Base-by-base conservation (phyloP, 352 stramenopile species). In the Phytophthora cryptogea region DNA sequence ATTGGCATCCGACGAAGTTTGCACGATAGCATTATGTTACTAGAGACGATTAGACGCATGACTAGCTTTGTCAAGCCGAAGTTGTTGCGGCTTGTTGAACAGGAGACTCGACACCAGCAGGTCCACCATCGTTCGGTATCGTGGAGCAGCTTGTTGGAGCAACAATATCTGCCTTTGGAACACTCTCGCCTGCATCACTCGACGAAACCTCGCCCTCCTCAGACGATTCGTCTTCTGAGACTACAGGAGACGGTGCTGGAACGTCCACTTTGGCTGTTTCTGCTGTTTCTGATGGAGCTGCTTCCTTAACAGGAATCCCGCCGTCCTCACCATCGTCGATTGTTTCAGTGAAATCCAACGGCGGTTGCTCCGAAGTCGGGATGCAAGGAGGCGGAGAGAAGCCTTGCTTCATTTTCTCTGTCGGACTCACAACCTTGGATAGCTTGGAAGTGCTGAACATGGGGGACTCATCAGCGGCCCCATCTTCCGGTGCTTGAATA, bases 351-450 rank as follows among this genome's bases (percentile, higher is more conserved):
- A 68, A 71, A 54, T 53, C 62, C 43, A 72, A 45, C 16, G 67
- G 62, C 23, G 56, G 49, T 14, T 71, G 62, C 33, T 71, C 66
- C 16, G 61, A 70, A 36, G 45, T 47, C 54, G 62, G 52, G 31
- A 69, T 63, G 33, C 53, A 70, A 23, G 62, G 62, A 51, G 62
- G 48, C 7, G 62, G 48, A 49, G 52, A 69, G 48, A 59, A 65
- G 1, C 33, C 40, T 56, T 64, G 58, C 50, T 71, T 71, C 42
- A 49, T 51, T 52, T 72, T 68, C 45, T 75, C 67, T 8, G 61
- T 75, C 30, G 55, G 61, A 17, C 67, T 75, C 16, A 75, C 62
- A 5, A 69, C 48, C 10, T 75, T 72, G 4, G 50, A 63, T 33
- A 72, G 30, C 47, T 68, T 72, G 2, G 62, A 72, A 16, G 52